Evolutionary conservation across 176 grass and related monocot species (phyloP), one percentile per base, ranked within the genome.

Genomic region (Zizania latifolia): DNA sequence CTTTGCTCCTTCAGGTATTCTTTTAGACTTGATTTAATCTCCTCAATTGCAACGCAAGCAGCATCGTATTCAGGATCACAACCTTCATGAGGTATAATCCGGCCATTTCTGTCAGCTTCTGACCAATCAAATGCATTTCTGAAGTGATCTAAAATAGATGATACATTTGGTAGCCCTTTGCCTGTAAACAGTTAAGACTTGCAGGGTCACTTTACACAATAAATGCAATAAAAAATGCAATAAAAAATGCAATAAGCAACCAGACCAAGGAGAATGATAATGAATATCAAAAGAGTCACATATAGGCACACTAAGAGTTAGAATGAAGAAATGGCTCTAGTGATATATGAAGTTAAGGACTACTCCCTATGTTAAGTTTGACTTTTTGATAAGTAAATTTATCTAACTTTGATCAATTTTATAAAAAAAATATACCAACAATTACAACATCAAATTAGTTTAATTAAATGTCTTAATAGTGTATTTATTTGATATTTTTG

Each of bases 91-190:
- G 94, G 94, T 78, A 94, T 93, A 55, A 98, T 89, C 66, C 91
- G 78, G 48, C 94, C 94, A 78, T 81, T 83, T 15, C 7, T 33
- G 28, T 98, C 89, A 69, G 94, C 94, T 80, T 98, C 89, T 83
- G 94, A 89, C 94, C 94, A 98, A 92, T 98, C 86, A 98, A 98
- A 98, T 80, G 94, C 91, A 76, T 91, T 84, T 55, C 77, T 89
- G 51, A 98, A 98, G 82, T 83, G 68, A 34, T 89, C 89, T 73
- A 98, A 68, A 81, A 88, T 67, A 66, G 84, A 79, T 19, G 67
- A 93, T 24, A 92, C 75, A 50, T 97, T 31, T 70, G 81, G 88
- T 70, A 97, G 38, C 59, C 88, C 70, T 93, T 81, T 91, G 68
- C 91, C 94, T 98, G 75, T 81, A 86, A 76, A 83, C 19, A 81